phyloP scores from a whole-genome alignment of 345 rosid species.

The Erodium maritimum region DNA sequence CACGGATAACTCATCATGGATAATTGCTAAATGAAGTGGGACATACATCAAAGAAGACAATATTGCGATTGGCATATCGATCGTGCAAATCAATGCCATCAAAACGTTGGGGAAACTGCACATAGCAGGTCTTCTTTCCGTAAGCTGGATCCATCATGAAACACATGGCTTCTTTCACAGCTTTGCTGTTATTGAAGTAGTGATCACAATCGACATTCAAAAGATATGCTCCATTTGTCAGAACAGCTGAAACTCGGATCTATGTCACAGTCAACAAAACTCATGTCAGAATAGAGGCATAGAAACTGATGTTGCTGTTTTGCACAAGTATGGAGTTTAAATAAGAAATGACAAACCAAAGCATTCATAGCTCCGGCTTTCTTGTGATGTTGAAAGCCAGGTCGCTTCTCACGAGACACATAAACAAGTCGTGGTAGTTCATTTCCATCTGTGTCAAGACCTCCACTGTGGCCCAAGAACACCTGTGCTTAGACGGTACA shows the following conservation, averaged over 20 bases:
- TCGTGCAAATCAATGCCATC: slow-evolving; percentile 61
- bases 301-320: not conserved
- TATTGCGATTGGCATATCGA: slow-evolving; percentile 97
- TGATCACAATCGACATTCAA: slow-evolving; percentile 20
- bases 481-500: slow-evolving; percentile 34
- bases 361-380: slow-evolving; percentile 99
- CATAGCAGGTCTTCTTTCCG: slow-evolving; percentile 15
- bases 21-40: slow-evolving; percentile 1
- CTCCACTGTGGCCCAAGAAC: slow-evolving; percentile 96
- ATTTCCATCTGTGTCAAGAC: slow-evolving; percentile 96
- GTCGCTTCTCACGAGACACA: slow-evolving; percentile 99
- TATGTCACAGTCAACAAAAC: slow-evolving; percentile 17
- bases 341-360: slow-evolving; percentile 44
- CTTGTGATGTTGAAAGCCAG: slow-evolving; percentile 99
- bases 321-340: not conserved
- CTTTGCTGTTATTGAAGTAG: slow-evolving; percentile 22
- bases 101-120: slow-evolving; percentile 18
- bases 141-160: slow-evolving; percentile 18
- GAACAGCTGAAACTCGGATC: slow-evolving; percentile 65
- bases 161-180: slow-evolving; percentile 19
- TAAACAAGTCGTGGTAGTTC: slow-evolving; percentile 97
- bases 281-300: too few relatives aligned
- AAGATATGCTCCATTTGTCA: slow-evolving; percentile 16
- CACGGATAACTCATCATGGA: not conserved
- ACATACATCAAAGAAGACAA: slow-evolving; percentile 88